phyloP scores from a whole-genome alignment of 495 filamentous ascomycete genomes.

The Daldinia grandis region DNA sequence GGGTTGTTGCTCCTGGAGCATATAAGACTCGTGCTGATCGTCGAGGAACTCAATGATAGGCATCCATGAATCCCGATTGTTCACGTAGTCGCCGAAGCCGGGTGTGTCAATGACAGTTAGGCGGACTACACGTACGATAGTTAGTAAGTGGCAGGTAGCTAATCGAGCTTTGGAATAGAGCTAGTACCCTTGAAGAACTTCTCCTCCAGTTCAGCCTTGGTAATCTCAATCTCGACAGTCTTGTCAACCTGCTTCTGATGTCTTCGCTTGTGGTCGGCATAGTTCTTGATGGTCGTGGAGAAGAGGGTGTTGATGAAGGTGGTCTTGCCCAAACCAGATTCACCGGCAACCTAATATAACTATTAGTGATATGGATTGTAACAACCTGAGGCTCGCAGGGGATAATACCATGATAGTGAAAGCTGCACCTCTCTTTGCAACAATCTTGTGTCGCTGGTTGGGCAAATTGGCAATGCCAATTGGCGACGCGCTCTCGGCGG shows the following conservation, averaged over 20 bases:
- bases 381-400: neutral
- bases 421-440: conserved; percentile 97
- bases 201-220: conserved; percentile 98
- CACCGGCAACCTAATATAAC: conserved; percentile 82
- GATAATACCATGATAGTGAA: conserved; percentile 95
- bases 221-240: conserved; percentile 99
- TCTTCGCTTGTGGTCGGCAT: conserved; percentile 97
- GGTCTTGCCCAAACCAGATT: conserved; percentile 98
- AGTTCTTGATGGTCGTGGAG: conserved; percentile 99
- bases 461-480: conserved; percentile 99
- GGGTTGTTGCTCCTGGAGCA: conserved; percentile 99
- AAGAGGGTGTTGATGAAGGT: conserved; percentile 99
- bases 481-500: conserved; percentile 85
- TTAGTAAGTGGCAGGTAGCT: conserved; percentile 12
- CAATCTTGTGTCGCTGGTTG: conserved; percentile 99
- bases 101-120: conserved; percentile 98
- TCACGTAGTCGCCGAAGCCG: conserved; percentile 99
- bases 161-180: conserved; percentile 6
- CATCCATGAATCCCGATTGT: conserved; percentile 99
- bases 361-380: conserved; percentile 46
- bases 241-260: conserved; percentile 99
- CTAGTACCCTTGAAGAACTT: conserved; percentile 98
- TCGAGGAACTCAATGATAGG: conserved; percentile 99
- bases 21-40: conserved; percentile 99
- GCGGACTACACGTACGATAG: conserved; percentile 70